These are phyloP conservation scores for Diaporthe sp. DNA, from an alignment of 2,329 filamentous ascomycete species.

Conservation along the genomic window DNA sequence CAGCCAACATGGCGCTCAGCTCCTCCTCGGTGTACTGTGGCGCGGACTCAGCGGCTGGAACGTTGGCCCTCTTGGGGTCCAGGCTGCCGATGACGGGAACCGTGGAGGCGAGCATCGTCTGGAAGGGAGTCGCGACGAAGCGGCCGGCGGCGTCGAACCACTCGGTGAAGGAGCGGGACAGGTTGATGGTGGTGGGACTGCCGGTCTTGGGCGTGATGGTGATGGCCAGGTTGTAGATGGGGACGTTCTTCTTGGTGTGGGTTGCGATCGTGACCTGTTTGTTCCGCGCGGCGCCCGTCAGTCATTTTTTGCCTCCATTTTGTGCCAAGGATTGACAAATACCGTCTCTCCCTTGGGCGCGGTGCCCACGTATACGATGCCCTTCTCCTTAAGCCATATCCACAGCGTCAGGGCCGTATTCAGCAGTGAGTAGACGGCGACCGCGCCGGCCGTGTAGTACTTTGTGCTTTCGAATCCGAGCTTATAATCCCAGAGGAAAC, in stretches of 20 bases:
- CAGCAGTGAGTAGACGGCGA: slow-evolving; percentile 80
- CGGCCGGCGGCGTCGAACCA: slow-evolving; percentile 82
- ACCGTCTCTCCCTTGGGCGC: slow-evolving; percentile 75
- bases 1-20: slow-evolving; percentile 58
- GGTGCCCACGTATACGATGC: slow-evolving; percentile 81
- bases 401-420: slow-evolving; percentile 85
- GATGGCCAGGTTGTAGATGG: slow-evolving; percentile 82
- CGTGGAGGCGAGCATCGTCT: slow-evolving; percentile 78
- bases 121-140: slow-evolving; percentile 81
- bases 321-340: slow-evolving; percentile 37
- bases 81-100: slow-evolving; percentile 73
- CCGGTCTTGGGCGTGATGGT: slow-evolving; percentile 54
- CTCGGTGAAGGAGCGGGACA: slow-evolving; percentile 73
- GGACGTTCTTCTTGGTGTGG: slow-evolving; percentile 80
- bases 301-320: neutral
- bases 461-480: slow-evolving; percentile 90
- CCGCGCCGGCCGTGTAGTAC: slow-evolving; percentile 81
- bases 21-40: slow-evolving; percentile 53
- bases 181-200: slow-evolving; percentile 57
- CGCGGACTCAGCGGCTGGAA: slow-evolving; percentile 51
- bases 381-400: slow-evolving; percentile 86
- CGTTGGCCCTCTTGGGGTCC: slow-evolving; percentile 66
- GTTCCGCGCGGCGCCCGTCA: neutral
- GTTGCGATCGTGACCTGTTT: slow-evolving; percentile 77
- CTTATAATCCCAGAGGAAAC: slow-evolving; percentile 93